phyloP scores from a whole-genome alignment of 148 eudicot species.

The Beta vulgaris region DNA sequence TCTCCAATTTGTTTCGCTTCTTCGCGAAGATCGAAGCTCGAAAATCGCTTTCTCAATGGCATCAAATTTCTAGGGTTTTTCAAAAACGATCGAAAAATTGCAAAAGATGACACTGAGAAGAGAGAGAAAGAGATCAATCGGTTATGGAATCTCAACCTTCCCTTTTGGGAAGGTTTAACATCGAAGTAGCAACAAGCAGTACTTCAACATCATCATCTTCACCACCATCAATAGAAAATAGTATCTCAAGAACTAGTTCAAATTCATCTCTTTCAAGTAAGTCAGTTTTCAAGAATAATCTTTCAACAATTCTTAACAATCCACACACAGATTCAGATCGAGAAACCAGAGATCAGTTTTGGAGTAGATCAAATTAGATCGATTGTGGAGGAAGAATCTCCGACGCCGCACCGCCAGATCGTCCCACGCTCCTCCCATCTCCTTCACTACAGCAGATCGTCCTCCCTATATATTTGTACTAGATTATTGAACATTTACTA shows the following conservation, averaged over 20 bases:
- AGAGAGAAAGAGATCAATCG: neutral
- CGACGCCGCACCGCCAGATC: too few relatives aligned
- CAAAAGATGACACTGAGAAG: neutral
- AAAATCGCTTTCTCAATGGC: constrained; percentile 8
- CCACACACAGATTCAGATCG: too few relatives aligned
- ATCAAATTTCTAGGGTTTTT: constrained; percentile 21
- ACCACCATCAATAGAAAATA: constrained; percentile 18
- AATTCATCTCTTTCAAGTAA: constrained; percentile 35
- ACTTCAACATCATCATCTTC: constrained; percentile 25
- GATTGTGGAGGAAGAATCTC: too few relatives aligned
- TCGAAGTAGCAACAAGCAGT: constrained; percentile 28
- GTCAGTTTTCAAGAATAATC: constrained; percentile 60
- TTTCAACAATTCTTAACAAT: constrained; percentile 87
- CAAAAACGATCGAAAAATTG: neutral
- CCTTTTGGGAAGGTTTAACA: constrained; percentile 61
- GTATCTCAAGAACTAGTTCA: constrained; percentile 31
- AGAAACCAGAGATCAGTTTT: too few relatives aligned
- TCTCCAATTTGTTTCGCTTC: neutral
- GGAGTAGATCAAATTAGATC: too few relatives aligned
- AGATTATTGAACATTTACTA: too few relatives aligned
- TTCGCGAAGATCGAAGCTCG: neutral
- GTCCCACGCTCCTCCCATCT: too few relatives aligned
- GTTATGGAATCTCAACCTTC: constrained; percentile 74
- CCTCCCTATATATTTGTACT: too few relatives aligned
- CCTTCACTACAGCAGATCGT: too few relatives aligned